Base-by-base conservation (phyloP, 768 basidiomycete genomes). In the Dacryopinax primogenitus region DNA sequence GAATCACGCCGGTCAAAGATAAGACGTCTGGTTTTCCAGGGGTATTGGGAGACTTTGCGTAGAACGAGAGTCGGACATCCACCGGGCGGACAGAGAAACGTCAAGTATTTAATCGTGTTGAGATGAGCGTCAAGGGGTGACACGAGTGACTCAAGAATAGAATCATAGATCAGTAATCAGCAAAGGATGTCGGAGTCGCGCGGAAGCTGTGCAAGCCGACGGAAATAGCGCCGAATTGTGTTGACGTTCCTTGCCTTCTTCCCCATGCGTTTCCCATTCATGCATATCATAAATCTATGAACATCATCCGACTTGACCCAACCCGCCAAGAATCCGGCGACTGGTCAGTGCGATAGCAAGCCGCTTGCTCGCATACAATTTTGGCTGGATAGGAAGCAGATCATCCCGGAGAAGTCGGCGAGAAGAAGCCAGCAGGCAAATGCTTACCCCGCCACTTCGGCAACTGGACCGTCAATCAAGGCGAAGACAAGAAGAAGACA, bases 151-250 rank as follows among this genome's bases (percentile, higher is more conserved):
- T 15, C 45, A 47, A 47, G 45, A 47, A 47, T 47, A 47, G 45
- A 47, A 47, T 6, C 45, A 18, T n/a, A 23, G 45, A 47, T 47
- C 45, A 23, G 13, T 47, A 9, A 47, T 9, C 45, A 47, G 45
- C 45, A 47, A 47, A 47, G 23, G 23, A 12, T 15, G 13, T 12
- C 45, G 45, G 45, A n/a, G 45, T 15, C 13, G 45, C 13, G n/a
- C 45, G 45, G 45, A 47, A 47, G 45, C 45, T 47, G 45, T 47
- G 45, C 45, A 47, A 15, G 45, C 45, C 45, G 45, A 26, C 13
- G 23, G 45, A 26, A 13, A 26, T 47, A 47, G 45, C 45, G 45
- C 45, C 45, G 45, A 47, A 13, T 47, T 21, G 13, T 11, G 45
- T 47, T 47, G 13, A 47, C 13, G 45, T 23, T 11, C 7, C 45